Conservation (phyloP, 352 stramenopile genomes). For the Pseudoperonospora humuli region DNA sequence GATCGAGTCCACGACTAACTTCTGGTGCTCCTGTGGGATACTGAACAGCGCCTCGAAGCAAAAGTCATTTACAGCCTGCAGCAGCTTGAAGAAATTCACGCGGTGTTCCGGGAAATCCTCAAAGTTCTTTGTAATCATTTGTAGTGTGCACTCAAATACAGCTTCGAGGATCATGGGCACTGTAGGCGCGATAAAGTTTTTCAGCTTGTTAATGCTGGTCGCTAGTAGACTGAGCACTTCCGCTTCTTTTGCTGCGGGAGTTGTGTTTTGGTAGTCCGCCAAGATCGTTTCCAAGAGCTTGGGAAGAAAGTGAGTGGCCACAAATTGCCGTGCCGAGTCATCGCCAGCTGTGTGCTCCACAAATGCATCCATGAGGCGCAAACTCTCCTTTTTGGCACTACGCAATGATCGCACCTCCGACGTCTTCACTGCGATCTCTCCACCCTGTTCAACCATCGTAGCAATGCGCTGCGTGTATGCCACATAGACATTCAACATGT, state of each 20-base stretch:
- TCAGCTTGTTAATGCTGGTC: slow-evolving; percentile 95
- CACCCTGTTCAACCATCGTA: slow-evolving; percentile 81
- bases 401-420: slow-evolving; percentile 90
- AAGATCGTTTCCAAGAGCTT: slow-evolving; percentile 95
- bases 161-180: slow-evolving; percentile 95
- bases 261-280: slow-evolving; percentile 91
- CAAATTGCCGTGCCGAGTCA: slow-evolving; percentile 63
- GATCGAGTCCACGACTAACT: slow-evolving; percentile 98
- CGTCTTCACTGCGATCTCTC: slow-evolving; percentile 92
- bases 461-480: slow-evolving; percentile 97
- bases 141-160: slow-evolving; percentile 97
- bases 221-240: slow-evolving; percentile 94
- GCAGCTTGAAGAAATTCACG: slow-evolving; percentile 98
- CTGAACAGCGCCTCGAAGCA: slow-evolving; percentile 97
- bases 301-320: slow-evolving; percentile 94
- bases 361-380: slow-evolving; percentile 95
- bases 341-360: slow-evolving; percentile 82
- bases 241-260: slow-evolving; percentile 65
- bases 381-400: slow-evolving; percentile 95
- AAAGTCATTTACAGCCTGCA: slow-evolving; percentile 92
- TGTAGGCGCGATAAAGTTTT: slow-evolving; percentile 70
- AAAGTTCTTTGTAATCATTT: slow-evolving; percentile 99
- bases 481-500: slow-evolving; percentile 98
- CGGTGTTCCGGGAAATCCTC: slow-evolving; percentile 98
- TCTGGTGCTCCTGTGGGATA: slow-evolving; percentile 95